These are phyloP conservation scores for Ramichloridium luteum DNA, from an alignment of 2,329 filamentous ascomycete species.

Conservation along the genomic window DNA sequence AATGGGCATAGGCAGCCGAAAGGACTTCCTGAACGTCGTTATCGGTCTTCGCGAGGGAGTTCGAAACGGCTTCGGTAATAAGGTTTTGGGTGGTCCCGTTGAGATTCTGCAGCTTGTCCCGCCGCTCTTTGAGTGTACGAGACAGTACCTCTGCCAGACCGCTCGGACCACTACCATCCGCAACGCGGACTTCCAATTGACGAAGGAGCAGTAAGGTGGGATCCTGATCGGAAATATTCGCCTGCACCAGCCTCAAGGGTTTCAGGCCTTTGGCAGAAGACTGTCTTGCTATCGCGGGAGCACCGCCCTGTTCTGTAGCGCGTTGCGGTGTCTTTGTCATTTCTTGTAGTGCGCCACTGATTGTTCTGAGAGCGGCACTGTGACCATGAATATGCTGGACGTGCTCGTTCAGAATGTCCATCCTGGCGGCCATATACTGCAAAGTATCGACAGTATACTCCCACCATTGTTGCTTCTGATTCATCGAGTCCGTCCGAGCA, in stretches of 20 bases:
- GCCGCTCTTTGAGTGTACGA: constrained; percentile 22
- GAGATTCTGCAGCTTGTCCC: constrained; percentile 25
- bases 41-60: constrained; percentile 27
- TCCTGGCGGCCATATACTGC: constrained; percentile 28
- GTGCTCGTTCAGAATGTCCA: constrained; percentile 19
- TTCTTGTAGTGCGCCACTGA: constrained; percentile 15
- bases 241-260: constrained; percentile 21
- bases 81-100: constrained; percentile 22
- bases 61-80: constrained; percentile 24
- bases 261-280: constrained; percentile 17
- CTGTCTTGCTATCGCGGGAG: constrained; percentile 5
- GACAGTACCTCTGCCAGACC: constrained; percentile 19
- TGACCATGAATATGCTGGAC: constrained; percentile 20
- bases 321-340: constrained; percentile 7
- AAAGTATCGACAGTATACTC: constrained; percentile 32
- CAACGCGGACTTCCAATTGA: constrained; percentile 17
- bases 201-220: constrained; percentile 19
- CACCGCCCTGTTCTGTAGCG: not conserved
- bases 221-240: constrained; percentile 21
- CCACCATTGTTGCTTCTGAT: constrained; percentile 29
- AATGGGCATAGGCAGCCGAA: constrained; percentile 27
- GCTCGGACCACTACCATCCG: constrained; percentile 7
- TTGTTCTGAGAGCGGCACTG: constrained; percentile 11
- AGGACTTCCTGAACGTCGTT: constrained; percentile 26
- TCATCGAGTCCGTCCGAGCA: constrained; percentile 24